phyloP scores from a whole-genome alignment of 2,329 filamentous ascomycete genomes.

The Phyllosticta citriasiana region DNA sequence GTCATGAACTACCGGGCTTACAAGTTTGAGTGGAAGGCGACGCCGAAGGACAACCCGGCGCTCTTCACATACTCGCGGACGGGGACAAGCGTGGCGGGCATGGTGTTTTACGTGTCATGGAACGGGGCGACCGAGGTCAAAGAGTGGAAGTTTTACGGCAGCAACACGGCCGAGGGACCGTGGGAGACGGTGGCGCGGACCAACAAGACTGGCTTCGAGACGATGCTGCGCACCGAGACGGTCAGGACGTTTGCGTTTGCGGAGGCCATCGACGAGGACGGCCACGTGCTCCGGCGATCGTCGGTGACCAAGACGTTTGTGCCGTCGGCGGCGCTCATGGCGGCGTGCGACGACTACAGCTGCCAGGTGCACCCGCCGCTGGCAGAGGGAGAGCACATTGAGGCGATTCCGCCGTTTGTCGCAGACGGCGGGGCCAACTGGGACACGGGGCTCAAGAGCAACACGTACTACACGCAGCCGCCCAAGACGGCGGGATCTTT shows the following conservation, averaged over 20 bases:
- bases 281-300: slow-evolving; percentile 20
- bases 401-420: slow-evolving; percentile 7
- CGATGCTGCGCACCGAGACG: slow-evolving; percentile 13
- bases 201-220: slow-evolving; percentile 36
- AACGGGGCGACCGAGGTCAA: slow-evolving; percentile 40
- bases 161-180: slow-evolving; percentile 24
- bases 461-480: slow-evolving; percentile 6
- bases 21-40: slow-evolving; percentile 44
- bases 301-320: slow-evolving; percentile 27
- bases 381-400: slow-evolving; percentile 11
- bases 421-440: slow-evolving; percentile 9
- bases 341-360: slow-evolving; percentile 23
- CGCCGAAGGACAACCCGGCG: slow-evolving; percentile 9
- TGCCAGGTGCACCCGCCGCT: slow-evolving; percentile 16
- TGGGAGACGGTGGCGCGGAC: slow-evolving; percentile 30
- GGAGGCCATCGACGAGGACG: slow-evolving; percentile 11
- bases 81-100: slow-evolving; percentile 18
- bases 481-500: slow-evolving; percentile 7
- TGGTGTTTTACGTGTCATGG: slow-evolving; percentile 44
- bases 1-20: slow-evolving; percentile 47
- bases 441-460: slow-evolving; percentile 10
- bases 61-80: slow-evolving; percentile 12
- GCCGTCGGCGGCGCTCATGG: slow-evolving; percentile 20
- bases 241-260: slow-evolving; percentile 11
- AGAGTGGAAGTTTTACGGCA: slow-evolving; percentile 42